phyloP scores from a whole-genome alignment of 805 yeast species.

The Naumovozyma castellii region DNA sequence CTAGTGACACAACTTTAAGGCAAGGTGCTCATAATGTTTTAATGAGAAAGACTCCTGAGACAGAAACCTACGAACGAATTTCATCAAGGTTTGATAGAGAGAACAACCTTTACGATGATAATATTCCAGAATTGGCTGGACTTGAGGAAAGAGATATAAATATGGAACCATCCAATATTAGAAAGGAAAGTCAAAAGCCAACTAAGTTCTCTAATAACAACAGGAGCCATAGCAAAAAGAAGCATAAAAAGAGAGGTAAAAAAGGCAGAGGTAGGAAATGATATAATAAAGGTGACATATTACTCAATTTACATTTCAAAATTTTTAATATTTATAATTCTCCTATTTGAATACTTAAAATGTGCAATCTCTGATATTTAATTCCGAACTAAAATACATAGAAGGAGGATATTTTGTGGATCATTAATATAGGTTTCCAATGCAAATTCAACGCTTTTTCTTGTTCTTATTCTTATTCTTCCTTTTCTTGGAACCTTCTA shows the following conservation, averaged over 20 bases:
- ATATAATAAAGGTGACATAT: no score
- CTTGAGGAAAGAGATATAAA: neutral
- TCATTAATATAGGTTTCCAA: no score
- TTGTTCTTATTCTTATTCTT: conserved; percentile 24
- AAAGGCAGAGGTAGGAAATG: no score
- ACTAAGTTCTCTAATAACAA: neutral
- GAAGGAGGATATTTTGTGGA: no score
- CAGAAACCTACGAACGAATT: conserved; percentile 24
- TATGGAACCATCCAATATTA: neutral
- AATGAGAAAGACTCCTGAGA: neutral
- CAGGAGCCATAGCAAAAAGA: neutral
- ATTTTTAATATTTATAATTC: no score
- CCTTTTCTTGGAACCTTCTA: conserved; percentile 13
- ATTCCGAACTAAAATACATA: no score
- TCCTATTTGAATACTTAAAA: no score
- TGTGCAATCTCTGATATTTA: no score
- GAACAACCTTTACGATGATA: neutral
- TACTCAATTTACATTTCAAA: no score
- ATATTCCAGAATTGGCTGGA: neutral
- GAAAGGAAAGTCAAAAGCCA: neutral
- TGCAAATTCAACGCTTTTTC: conserved; percentile 17
- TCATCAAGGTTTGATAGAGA: conserved; percentile 29
- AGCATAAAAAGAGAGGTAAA: no score
- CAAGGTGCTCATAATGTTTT: neutral
- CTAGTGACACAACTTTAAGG: neutral